A percentile compares a stretch with the other conserved stretches of the same genome.
These are phyloP conservation scores for Noccaea caerulescens DNA, from an alignment of 345 rosid species.

Conservation along the genomic window DNA sequence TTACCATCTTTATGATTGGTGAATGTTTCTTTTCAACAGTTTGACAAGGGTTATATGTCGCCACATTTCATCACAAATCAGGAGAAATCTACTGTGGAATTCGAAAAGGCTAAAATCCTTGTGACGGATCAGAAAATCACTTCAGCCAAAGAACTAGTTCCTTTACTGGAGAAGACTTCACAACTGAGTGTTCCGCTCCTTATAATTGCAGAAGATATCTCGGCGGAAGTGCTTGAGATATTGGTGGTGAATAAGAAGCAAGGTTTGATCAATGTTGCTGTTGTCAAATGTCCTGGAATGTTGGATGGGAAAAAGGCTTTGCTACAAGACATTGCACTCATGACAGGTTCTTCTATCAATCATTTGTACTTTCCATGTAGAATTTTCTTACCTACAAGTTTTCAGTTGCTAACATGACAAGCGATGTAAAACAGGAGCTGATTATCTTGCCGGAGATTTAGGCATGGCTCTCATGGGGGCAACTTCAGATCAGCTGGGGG, in stretches of 20 bases:
- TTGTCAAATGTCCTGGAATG: constrained; percentile 80
- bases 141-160: constrained; percentile 67
- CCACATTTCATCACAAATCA: constrained; percentile 84
- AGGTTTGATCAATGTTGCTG: constrained; percentile 82
- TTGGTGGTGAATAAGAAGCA: constrained; percentile 71
- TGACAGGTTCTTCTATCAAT: constrained; percentile 59
- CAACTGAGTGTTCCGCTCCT: constrained; percentile 82
- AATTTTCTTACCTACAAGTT: neutral
- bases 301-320: constrained; percentile 77
- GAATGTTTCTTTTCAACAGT: constrained; percentile 48
- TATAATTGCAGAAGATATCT: constrained; percentile 78
- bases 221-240: constrained; percentile 68
- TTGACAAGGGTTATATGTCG: constrained; percentile 86
- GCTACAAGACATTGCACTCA: constrained; percentile 86
- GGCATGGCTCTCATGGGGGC: constrained; percentile 58
- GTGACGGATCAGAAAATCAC: constrained; percentile 79
- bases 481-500: constrained; percentile 96
- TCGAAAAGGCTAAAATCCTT: constrained; percentile 75
- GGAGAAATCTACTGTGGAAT: constrained; percentile 73
- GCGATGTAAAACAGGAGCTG: constrained; percentile 63
- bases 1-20: neutral
- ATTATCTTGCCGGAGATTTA: constrained; percentile 77
- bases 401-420: constrained; percentile 27
- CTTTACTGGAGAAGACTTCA: constrained; percentile 73
- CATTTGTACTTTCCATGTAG: neutral